Percentiles rank a stretch among this genome's conserved stretches.
Conservation (phyloP, 257 asterid genomes). For the Salvia hispanica region DNA sequence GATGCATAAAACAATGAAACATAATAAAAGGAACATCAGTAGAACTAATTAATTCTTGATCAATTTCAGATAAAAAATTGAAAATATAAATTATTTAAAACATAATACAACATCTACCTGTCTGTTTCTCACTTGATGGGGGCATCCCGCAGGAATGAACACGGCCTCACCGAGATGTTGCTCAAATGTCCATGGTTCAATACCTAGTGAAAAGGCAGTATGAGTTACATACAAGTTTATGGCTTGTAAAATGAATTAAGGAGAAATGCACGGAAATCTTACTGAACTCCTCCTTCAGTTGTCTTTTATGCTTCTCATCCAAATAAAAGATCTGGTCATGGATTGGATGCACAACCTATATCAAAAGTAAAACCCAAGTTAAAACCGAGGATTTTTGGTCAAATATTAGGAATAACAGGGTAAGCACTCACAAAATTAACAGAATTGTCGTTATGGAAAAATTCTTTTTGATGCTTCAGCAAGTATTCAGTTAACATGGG, state of each 20-base stretch:
- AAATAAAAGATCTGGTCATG: slow-evolving; percentile 17
- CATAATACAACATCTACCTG: not conserved
- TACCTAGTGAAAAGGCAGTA: slow-evolving; percentile 37
- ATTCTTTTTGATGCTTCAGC: slow-evolving; percentile 58
- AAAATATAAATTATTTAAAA: no score
- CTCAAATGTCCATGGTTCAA: slow-evolving; percentile 90
- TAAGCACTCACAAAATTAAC: slow-evolving; percentile 44
- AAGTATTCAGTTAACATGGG: slow-evolving; percentile 61
- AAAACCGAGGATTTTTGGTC: not conserved
- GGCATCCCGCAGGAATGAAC: slow-evolving; percentile 88
- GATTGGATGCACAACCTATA: slow-evolving; percentile 24
- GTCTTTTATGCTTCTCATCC: slow-evolving; percentile 26
- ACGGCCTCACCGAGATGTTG: slow-evolving; percentile 91
- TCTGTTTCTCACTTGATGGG: slow-evolving; percentile 85
- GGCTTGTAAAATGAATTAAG: not conserved
- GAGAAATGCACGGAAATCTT: not conserved
- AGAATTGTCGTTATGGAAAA: slow-evolving; percentile 36
- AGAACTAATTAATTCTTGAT: not conserved
- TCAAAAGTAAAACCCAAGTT: not conserved
- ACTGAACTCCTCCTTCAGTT: slow-evolving; percentile 25
- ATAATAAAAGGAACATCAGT: slow-evolving; percentile 6
- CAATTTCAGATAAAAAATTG: no score
- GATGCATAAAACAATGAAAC: not conserved
- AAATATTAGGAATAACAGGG: not conserved
- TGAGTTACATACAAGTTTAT: slow-evolving; percentile 16